Conservation (phyloP, 176 grass and related monocot genomes). For the Pontederia paniculata region DNA sequence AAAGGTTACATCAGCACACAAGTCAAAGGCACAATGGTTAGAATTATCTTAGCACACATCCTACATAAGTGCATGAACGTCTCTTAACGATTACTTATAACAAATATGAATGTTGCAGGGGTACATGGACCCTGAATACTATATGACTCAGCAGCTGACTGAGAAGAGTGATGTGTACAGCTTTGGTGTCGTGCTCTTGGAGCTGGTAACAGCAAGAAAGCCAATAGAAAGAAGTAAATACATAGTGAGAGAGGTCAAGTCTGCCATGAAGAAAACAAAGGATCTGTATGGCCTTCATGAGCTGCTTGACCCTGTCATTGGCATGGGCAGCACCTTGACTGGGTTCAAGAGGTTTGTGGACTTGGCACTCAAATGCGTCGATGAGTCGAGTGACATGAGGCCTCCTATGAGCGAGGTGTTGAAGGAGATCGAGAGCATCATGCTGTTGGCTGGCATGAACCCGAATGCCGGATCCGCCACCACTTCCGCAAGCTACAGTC, state of each 20-base stretch:
- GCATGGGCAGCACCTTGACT: not conserved
- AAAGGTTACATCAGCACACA: not conserved
- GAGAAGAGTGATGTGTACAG: conserved; percentile 42
- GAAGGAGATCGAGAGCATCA: conserved; percentile 48
- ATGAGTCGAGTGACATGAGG: conserved; percentile 40
- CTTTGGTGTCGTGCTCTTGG: conserved; percentile 35
- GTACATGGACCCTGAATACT: conserved; percentile 74
- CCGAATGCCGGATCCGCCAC: conserved; percentile 23
- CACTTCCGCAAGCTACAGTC: conserved; percentile 30
- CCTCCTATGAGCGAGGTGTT: conserved; percentile 57
- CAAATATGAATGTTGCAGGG: conserved; percentile 29
- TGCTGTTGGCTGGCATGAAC: conserved; percentile 32
- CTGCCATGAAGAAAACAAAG: conserved; percentile 33
- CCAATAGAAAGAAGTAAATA: conserved; percentile 53
- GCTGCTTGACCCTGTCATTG: conserved; percentile 41
- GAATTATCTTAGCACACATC: not conserved
- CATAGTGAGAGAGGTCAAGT: conserved; percentile 48
- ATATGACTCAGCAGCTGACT: conserved; percentile 82
- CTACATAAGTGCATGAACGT: not conserved
- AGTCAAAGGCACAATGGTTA: conserved; percentile 9
- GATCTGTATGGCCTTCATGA: conserved; percentile 41
- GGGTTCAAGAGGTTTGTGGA: conserved; percentile 47
- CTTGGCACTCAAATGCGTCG: conserved; percentile 52
- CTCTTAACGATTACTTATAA: not conserved
- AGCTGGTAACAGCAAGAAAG: conserved; percentile 49